phyloP scores from a whole-genome alignment of 495 filamentous ascomycete genomes.

The Aspergillus steynii region DNA sequence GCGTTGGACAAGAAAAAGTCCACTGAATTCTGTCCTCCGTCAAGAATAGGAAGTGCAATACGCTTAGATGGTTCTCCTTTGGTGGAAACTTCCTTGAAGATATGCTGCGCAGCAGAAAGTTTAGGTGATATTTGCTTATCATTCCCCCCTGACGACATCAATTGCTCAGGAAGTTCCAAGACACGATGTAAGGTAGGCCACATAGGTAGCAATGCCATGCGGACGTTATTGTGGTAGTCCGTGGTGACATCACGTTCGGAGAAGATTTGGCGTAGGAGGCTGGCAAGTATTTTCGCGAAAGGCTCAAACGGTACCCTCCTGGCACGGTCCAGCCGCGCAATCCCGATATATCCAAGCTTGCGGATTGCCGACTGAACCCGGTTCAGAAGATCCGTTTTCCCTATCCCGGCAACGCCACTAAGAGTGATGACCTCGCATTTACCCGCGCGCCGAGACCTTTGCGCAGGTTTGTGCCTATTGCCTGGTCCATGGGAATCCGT shows the following conservation, averaged over 20 bases:
- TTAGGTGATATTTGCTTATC: conserved; percentile 39
- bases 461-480: conserved; percentile 40
- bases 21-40: conserved; percentile 55
- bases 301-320: conserved; percentile 81
- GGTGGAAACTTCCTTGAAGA: conserved; percentile 27
- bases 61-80: conserved; percentile 39
- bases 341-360: conserved; percentile 75
- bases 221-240: conserved; percentile 74
- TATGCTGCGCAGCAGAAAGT: conserved; percentile 28
- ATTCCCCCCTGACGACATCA: conserved; percentile 51
- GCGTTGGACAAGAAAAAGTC: conserved; percentile 71
- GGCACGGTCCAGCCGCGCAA: conserved; percentile 82
- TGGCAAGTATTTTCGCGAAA: conserved; percentile 74
- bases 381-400: conserved; percentile 82
- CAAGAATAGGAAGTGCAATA: conserved; percentile 32
- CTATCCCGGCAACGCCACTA: conserved; percentile 72
- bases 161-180: conserved; percentile 76
- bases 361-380: conserved; percentile 73
- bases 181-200: conserved; percentile 78
- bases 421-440: conserved; percentile 79
- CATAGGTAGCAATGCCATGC: conserved; percentile 69
- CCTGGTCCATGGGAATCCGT: conserved; percentile 33
- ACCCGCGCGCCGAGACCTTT: conserved; percentile 65
- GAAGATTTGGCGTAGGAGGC: conserved; percentile 86
- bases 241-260: conserved; percentile 85